Conservation (phyloP, 495 filamentous ascomycete species). For the Hamigera avellanea region DNA sequence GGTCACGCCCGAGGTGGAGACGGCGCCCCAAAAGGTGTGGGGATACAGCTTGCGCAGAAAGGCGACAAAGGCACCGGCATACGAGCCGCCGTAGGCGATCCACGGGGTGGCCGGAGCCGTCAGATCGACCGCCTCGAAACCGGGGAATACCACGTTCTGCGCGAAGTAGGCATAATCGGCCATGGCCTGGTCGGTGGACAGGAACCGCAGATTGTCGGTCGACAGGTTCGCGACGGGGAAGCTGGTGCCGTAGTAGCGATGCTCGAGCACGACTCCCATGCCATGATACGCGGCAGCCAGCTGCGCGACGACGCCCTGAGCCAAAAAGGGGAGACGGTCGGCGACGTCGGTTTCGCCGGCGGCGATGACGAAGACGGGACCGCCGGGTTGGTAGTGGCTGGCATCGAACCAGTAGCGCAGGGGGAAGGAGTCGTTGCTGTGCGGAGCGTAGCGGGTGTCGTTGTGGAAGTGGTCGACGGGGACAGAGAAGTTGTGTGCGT, state of each 20-base stretch:
- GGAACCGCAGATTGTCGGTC: constrained; percentile 55
- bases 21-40: constrained; percentile 55
- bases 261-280: constrained; percentile 65
- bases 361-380: constrained; percentile 59
- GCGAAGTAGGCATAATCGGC: constrained; percentile 67
- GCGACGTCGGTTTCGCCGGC: constrained; percentile 50
- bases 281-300: constrained; percentile 53
- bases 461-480: constrained; percentile 71
- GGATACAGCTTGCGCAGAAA: constrained; percentile 61
- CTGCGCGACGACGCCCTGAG: constrained; percentile 56
- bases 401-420: constrained; percentile 68
- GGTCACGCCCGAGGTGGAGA: constrained; percentile 60
- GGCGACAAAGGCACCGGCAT: constrained; percentile 61
- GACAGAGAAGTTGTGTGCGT: constrained; percentile 43
- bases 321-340: constrained; percentile 48
- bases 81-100: constrained; percentile 64
- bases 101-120: constrained; percentile 47
- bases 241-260: constrained; percentile 60
- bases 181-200: constrained; percentile 64
- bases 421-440: constrained; percentile 44
- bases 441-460: constrained; percentile 56
- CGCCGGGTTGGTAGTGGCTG: constrained; percentile 51
- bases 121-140: constrained; percentile 49
- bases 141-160: constrained; percentile 49
- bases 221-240: constrained; percentile 47